Evolutionary conservation across 768 basidiomycete species (phyloP).

Genomic region (Tricholoma flavovirens): DNA sequence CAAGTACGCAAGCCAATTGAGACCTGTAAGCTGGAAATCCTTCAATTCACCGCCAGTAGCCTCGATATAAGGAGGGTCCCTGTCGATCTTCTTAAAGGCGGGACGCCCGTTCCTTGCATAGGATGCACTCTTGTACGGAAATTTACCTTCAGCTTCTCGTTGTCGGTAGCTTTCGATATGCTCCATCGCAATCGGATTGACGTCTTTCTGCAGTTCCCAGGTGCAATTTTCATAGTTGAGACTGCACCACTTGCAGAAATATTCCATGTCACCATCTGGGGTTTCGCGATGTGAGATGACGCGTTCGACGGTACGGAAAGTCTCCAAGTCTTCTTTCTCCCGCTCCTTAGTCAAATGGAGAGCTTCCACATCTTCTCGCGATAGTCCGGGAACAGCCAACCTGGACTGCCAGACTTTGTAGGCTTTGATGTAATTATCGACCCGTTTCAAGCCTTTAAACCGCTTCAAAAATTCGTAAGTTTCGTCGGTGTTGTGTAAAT

Average conservation of each 20-base stretch:
- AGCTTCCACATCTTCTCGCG: conserved; percentile 85
- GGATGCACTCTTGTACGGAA: conserved; percentile 77
- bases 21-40: conserved; percentile 95
- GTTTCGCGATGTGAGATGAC: conserved; percentile 75
- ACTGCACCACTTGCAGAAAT: conserved; percentile 96
- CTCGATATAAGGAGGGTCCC: conserved; percentile 82
- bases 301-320: conserved; percentile 87
- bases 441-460: conserved; percentile 92
- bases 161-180: conserved; percentile 75
- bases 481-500: conserved; percentile 99
- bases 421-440: conserved; percentile 98
- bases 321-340: conserved; percentile 86
- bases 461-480: conserved; percentile 93
- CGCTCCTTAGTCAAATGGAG: conserved; percentile 88
- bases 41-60: conserved; percentile 82
- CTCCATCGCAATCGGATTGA: conserved; percentile 68
- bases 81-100: conserved; percentile 71
- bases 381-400: conserved; percentile 57
- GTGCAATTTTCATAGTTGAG: conserved; percentile 94
- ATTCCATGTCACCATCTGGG: conserved; percentile 58
- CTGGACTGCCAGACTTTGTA: conserved; percentile 71
- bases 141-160: conserved; percentile 71
- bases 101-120: conserved; percentile 71
- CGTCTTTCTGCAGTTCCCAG: conserved; percentile 85
- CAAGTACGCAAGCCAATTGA: conserved; percentile 98